A percentile compares a stretch with the other conserved stretches of the same genome.
These are phyloP conservation scores for Scheffersomyces quercinus DNA, from an alignment of 1,139 yeast species.

Conservation along the genomic window DNA sequence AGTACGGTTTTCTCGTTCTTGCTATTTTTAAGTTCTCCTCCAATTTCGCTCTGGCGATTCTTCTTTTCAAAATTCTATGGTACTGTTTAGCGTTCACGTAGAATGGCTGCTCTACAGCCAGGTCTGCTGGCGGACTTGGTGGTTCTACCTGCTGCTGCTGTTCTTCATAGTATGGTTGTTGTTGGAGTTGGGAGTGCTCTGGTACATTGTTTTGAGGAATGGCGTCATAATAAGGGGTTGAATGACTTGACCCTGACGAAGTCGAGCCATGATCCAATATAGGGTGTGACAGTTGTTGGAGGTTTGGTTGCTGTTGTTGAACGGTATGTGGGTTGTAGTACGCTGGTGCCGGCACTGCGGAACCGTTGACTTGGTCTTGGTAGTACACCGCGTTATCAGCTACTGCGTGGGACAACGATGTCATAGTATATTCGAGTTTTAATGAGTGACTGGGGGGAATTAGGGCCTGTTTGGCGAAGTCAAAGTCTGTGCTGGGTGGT, in stretches of 20 bases:
- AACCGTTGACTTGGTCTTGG: slow-evolving; percentile 23
- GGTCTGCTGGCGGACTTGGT: slow-evolving; percentile 7
- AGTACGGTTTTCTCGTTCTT: slow-evolving; percentile 87
- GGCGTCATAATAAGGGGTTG: slow-evolving; percentile 15
- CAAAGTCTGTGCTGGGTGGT: too few relatives aligned
- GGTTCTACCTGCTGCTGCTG: slow-evolving; percentile 11
- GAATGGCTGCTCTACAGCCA: slow-evolving; percentile 76
- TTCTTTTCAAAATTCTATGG: slow-evolving; percentile 87
- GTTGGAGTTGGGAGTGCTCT: slow-evolving; percentile 8
- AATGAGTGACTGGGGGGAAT: neutral
- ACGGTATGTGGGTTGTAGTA: slow-evolving; percentile 26
- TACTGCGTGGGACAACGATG: slow-evolving; percentile 36
- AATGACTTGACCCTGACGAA: slow-evolving; percentile 10
- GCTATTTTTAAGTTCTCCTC: slow-evolving; percentile 88
- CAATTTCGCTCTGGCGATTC: slow-evolving; percentile 89
- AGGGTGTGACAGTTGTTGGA: slow-evolving; percentile 3
- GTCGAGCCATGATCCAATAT: slow-evolving; percentile 10
- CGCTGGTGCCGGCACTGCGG: slow-evolving; percentile 12
- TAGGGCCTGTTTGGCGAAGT: neutral
- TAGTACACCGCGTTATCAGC: slow-evolving; percentile 25
- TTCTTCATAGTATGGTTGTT: slow-evolving; percentile 7
- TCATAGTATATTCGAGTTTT: slow-evolving; percentile 18
- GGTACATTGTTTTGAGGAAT: slow-evolving; percentile 5
- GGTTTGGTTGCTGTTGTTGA: slow-evolving; percentile 12
- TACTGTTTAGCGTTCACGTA: slow-evolving; percentile 98